These are phyloP conservation scores for Heritiera fomes DNA, from an alignment of 345 rosid species.

Conservation along the genomic window DNA sequence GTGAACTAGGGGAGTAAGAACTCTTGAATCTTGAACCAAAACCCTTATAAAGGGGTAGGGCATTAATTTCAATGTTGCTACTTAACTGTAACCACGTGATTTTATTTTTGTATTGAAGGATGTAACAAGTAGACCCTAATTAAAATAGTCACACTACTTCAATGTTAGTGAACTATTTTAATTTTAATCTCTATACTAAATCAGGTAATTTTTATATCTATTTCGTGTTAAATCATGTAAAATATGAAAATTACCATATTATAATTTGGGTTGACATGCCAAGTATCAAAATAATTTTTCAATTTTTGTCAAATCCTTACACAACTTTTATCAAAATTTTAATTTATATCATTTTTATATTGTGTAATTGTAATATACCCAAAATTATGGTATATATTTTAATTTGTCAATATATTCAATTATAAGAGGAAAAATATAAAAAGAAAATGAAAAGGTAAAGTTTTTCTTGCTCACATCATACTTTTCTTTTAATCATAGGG, in stretches of 20 bases:
- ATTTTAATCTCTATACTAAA: too few relatives aligned
- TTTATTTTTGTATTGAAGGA: slow-evolving; percentile 17
- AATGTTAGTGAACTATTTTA: neutral
- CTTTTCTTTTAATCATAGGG: slow-evolving; percentile 35
- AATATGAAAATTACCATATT: too few relatives aligned
- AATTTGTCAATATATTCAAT: neutral
- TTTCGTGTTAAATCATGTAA: too few relatives aligned
- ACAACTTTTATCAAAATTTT: too few relatives aligned
- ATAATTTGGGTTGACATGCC: too few relatives aligned
- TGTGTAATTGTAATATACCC: too few relatives aligned
- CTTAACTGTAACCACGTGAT: slow-evolving; percentile 50
- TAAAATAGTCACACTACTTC: slow-evolving; percentile 29
- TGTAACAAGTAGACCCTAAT: slow-evolving; percentile 29
- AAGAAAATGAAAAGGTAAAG: neutral
- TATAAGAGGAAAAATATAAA: neutral
- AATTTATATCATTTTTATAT: too few relatives aligned
- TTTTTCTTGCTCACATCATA: slow-evolving; percentile 9
- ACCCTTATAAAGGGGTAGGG: neutral
- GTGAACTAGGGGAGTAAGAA: neutral
- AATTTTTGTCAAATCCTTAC: too few relatives aligned
- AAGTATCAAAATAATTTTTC: too few relatives aligned
- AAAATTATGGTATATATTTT: too few relatives aligned
- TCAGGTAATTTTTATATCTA: too few relatives aligned
- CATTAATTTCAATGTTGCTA: slow-evolving; percentile 30
- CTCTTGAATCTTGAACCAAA: slow-evolving; percentile 22